phyloP scores from a whole-genome alignment of 2,329 filamentous ascomycete species.

The Podosphaera xanthii region DNA sequence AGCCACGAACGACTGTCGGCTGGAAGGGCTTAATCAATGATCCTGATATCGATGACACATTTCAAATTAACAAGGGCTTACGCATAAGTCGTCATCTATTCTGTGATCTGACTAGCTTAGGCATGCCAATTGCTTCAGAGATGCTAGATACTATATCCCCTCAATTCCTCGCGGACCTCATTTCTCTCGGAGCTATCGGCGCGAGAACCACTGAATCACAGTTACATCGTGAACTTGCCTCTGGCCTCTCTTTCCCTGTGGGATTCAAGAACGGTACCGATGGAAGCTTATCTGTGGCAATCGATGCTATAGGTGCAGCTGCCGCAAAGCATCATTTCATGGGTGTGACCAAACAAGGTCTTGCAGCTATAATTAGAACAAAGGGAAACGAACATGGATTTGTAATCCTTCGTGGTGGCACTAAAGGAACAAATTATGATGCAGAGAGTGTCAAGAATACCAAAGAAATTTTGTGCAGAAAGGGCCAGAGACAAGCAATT shows the following conservation, averaged over 20 bases:
- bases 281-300: conserved; percentile 70
- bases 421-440: conserved; percentile 83
- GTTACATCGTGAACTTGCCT: conserved; percentile 85
- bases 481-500: conserved; percentile 67
- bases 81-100: conserved; percentile 74
- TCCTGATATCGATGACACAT: conserved; percentile 92
- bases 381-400: conserved; percentile 92
- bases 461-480: conserved; percentile 57
- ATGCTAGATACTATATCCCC: conserved; percentile 97
- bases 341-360: conserved; percentile 91
- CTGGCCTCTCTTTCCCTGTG: conserved; percentile 86
- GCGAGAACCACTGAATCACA: conserved; percentile 93
- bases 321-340: conserved; percentile 83
- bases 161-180: conserved; percentile 89
- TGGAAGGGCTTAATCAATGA: conserved; percentile 99
- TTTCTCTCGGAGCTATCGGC: conserved; percentile 87
- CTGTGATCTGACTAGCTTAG: conserved; percentile 70
- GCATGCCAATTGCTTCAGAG: conserved; percentile 91
- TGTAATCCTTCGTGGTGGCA: conserved; percentile 81
- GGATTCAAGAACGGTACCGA: conserved; percentile 99
- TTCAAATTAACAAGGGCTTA: conserved; percentile 97
- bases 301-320: conserved; percentile 81
- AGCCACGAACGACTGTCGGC: conserved; percentile 89
- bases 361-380: conserved; percentile 86
- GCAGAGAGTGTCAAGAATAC: conserved; percentile 57